Base-by-base conservation (phyloP, 768 basidiomycete genomes). In the Podaxis sp. region DNA sequence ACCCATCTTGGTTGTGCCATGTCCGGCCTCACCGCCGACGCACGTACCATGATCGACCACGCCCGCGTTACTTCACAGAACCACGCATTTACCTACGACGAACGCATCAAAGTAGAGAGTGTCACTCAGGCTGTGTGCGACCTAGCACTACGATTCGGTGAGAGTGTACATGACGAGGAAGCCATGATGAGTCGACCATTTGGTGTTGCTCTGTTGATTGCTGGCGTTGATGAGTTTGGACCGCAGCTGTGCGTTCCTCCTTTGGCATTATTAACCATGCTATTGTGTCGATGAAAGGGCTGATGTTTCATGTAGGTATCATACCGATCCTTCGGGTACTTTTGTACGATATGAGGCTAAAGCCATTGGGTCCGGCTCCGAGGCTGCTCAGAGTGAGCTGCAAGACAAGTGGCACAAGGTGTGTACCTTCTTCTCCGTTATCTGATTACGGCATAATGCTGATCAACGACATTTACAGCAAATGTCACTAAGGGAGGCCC, bases 131-230 rank as follows among this genome's bases (percentile, higher is more conserved):
- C 96, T 1, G 95, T 99, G 50, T 97, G 96, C 75, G 97, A 99
- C 81, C 81, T 99, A 60, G 97, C 97, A 3, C 78, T 99, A 73
- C 80, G 96, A 69, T 99, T 99, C 66, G 97, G 97, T 66, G 97
- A 99, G 87, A 96, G 95, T 78, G 95, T 98, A 66, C 95, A 98
- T 70, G 95, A 98, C 72, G 96, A 97, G 76, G 96, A 97, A 73
- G 96, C 96, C 3, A 90, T 96, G 89, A 99, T 99, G 96, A 97
- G 95, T 77, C 83, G 97, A 69, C 97, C 97, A 57, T 99, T 99
- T 78, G 97, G 97, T 69, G 97, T 99, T 36, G 97, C 97, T 5
- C 79, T 99, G 66, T 78, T 99, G 69, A 96, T 99, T 77, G 97
- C 95, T n/a, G 97, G 97, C 22, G 85, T 95, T 65, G 96, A 99